Evolutionary conservation across 2,329 filamentous ascomycete genomes (phyloP), one percentile per base, ranked within the genome.

Genomic region (Chaetomium olivaceum): DNA sequence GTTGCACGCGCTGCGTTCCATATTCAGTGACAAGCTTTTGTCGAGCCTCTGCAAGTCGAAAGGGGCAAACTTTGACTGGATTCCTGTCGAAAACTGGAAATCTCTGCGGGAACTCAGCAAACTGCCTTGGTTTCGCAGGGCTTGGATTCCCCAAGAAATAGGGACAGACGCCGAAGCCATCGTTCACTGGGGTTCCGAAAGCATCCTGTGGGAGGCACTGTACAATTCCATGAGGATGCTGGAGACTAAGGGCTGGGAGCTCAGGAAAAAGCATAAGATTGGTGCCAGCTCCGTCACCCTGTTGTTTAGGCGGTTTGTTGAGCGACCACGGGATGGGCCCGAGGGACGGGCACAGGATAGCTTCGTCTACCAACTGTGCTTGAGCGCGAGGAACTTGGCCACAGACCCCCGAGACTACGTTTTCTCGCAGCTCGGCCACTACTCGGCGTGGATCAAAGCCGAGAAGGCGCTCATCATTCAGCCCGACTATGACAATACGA

Each of bases 261-360:
- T 65, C 25, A 65, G 54, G 58, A 65, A 65, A 46, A 65, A 65
- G 51, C n/a, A 65, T 52, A 65, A 62, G 46, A 62, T 65, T 43
- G 46, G 52, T 50, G 58, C 58, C 48, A 55, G 29, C 14, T 57
- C 58, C 25, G 54, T 62, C 58, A 65, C 63, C 11, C 19, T 52
- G 39, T 16, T 65, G 43, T 61, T 61, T 25, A n/a, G 54, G 31
- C 63, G 63, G 21, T 65, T 65, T 52, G 50, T 39, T 39, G 36
- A 61, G 16, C 46, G 16, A 16, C 43, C 58, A 33, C 54, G 19
- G 14, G 58, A 62, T 48, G 21, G 27, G 21, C n/a, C 39, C n/a
- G 58, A 19, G 25, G 52, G 27, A 5, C 21, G 55, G 58, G 63
- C 58, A 36, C 51, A 48, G 16, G 58, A 50, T 19, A 65, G 63